These are phyloP conservation scores for Gloeostereum incarnatum DNA, from an alignment of 768 basidiomycete species.

Conservation along the genomic window DNA sequence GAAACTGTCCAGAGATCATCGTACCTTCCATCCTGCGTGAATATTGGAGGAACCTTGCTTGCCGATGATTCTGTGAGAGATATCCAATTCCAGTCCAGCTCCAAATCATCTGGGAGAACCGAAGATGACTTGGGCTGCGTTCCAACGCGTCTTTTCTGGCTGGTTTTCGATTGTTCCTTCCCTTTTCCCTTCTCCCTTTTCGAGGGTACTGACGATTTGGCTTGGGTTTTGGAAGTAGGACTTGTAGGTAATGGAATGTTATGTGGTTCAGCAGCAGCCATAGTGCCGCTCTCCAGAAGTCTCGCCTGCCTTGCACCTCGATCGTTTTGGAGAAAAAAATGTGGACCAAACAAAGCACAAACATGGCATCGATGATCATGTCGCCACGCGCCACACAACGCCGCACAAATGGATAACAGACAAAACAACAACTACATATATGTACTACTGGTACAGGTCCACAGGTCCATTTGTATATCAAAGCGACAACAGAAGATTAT, in stretches of 20 bases:
- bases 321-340: too few relatives aligned
- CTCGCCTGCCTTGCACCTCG: too few relatives aligned
- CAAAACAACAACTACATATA: too few relatives aligned
- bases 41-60: constrained; percentile 61
- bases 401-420: too few relatives aligned
- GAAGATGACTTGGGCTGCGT: constrained; percentile 3
- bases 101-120: constrained; percentile 10
- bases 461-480: too few relatives aligned
- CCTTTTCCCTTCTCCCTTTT: constrained; percentile 41
- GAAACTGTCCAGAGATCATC: constrained; percentile 7
- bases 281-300: too few relatives aligned
- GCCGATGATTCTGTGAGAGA: constrained; percentile 60
- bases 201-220: constrained; percentile 16
- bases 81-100: constrained; percentile 54
- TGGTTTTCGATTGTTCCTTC: constrained; percentile 21
- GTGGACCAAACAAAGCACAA: not conserved
- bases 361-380: too few relatives aligned
- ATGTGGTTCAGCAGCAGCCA: constrained; percentile 28
- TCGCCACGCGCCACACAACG: too few relatives aligned
- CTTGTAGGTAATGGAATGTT: constrained; percentile 22
- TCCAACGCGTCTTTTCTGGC: constrained; percentile 13
- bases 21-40: constrained; percentile 85
- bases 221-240: constrained; percentile 10
- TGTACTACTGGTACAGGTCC: not conserved
- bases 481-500: too few relatives aligned